These are phyloP conservation scores for Anthoceros angustus DNA, from an alignment of 225 moss, liverwort and hornwort species.

Conservation along the genomic window DNA sequence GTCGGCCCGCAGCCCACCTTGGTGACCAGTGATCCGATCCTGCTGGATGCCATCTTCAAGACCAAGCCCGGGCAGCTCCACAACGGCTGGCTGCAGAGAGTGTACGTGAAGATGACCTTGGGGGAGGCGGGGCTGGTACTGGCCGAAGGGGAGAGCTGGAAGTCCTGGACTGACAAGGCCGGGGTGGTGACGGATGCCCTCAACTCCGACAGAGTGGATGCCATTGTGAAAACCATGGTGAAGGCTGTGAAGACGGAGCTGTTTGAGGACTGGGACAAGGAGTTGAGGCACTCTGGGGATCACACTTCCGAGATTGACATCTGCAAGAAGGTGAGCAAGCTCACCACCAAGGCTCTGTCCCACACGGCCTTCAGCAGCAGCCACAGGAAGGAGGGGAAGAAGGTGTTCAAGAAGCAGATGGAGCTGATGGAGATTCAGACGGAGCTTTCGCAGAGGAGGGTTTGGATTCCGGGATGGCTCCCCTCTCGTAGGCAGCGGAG, in stretches of 20 bases:
- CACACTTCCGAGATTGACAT: not conserved
- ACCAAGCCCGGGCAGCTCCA: not conserved
- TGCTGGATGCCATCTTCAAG: not conserved
- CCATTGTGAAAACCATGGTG: not conserved
- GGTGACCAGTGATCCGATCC: not conserved
- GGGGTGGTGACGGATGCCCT: not conserved
- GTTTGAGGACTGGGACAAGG: not conserved
- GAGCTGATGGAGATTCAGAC: not conserved
- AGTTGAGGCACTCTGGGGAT: not conserved
- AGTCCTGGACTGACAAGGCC: not conserved
- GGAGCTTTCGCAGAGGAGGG: not conserved
- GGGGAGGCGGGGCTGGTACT: not conserved
- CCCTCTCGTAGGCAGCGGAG: not conserved
- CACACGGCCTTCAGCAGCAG: not conserved
- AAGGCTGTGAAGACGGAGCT: not conserved
- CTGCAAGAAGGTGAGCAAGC: not conserved
- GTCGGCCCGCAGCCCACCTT: not conserved
- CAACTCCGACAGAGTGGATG: not conserved
- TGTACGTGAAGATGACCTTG: not conserved
- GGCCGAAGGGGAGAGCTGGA: not conserved
- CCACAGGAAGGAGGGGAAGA: not conserved
- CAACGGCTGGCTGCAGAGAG: not conserved
- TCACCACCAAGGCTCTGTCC: not conserved
- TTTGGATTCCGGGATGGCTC: not conserved
- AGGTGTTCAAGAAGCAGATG: constrained; percentile 5